Evolutionary conservation across 306 rosid species (phyloP), one percentile per base, ranked within the genome.

Genomic region (Trichosanthes cucumerina): DNA sequence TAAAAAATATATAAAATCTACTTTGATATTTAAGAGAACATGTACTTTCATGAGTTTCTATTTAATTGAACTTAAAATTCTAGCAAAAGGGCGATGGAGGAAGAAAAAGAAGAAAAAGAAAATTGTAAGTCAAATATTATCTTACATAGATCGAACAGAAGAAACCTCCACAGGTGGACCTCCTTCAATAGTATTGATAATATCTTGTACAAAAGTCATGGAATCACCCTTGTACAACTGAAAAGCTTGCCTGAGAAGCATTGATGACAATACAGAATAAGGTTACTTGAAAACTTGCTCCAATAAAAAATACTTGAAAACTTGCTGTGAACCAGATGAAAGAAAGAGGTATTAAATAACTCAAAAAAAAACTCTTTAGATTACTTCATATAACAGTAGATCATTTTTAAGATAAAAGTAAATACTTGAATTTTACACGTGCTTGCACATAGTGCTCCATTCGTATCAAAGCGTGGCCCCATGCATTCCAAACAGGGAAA

Each of bases 151-250:
- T 84, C 96, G 96, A 87, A 92, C 93, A 75, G 96, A 86, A 76
- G 95, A 86, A 88, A 95, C 98, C 88, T 92, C 98, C 79, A 95
- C 97, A 14, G 96, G 98, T 0, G 97, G 98, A 78, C 96, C 95
- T 78, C 97, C 92, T 88, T 91, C 98, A n/a, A 95, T 95, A 73
- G 97, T 94, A 85, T 92, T 90, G 76, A 92, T 86, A 83, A 94
- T 94, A 79, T 94, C 98, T 38, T 84, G 82, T 89, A 94, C 90
- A 58, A 90, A 88, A 79, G 96, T 90, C 79, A 88, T 93, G 75
- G 92, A 81, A 76, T 94, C 98, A 66, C 91, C 95, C 87, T 88
- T 92, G 82, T 88, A 89, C 85, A 92, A 83, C 82, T 92, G 97
- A 86, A 94, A 92, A 83, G 98, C 98, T 90, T 94, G 98, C 92